Evolutionary conservation across 179 eudicot species (phyloP), one percentile per base, ranked within the genome.

Genomic region (Silene noctiflora): DNA sequence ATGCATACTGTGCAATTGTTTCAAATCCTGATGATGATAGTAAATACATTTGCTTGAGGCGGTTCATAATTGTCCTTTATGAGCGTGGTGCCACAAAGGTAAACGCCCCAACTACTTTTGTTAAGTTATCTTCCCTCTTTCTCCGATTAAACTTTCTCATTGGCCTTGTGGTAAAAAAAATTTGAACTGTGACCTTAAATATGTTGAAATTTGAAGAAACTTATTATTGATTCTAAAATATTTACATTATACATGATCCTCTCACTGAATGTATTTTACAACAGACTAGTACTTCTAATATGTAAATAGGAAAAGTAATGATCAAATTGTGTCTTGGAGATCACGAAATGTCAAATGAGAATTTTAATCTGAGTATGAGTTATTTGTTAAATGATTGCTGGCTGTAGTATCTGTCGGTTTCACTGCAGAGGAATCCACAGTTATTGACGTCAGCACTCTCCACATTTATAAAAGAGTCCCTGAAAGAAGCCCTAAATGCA

Each of bases 1-100:
- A 96, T 84, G 98, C 99, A 25, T 96, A 93, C 81, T 96, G 99
- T 90, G 99, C 99, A 31, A 87, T 96, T 71, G 87, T 96, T 71
- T 86, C 99, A 44, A 96, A 93, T 77, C 99, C 99, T 67, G 99
- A 96, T 75, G 97, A 93, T 81, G 99, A 96, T 76, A 96, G 91
- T 88, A 91, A 89, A 83, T 80, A 72, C 67, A 87, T 93, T 76
- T 96, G 98, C 81, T 81, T 96, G 88, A 91, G 97, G 80, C 97
- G 99, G 72, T 93, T 96, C 86, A 85, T 96, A 53, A 90, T 90
- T 74, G 97, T 96, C 81, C 98, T 96, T 81, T 90, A 83, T 74
- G 99, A 96, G 81, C 91, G 89, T 85, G 98, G 96, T 76, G 91
- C 94, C 14, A 70, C 92, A 24, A 91, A 96, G 99, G 99, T 95